Conservation (phyloP, 2,329 filamentous ascomycete species). For the Chalaropsis thielavioides region DNA sequence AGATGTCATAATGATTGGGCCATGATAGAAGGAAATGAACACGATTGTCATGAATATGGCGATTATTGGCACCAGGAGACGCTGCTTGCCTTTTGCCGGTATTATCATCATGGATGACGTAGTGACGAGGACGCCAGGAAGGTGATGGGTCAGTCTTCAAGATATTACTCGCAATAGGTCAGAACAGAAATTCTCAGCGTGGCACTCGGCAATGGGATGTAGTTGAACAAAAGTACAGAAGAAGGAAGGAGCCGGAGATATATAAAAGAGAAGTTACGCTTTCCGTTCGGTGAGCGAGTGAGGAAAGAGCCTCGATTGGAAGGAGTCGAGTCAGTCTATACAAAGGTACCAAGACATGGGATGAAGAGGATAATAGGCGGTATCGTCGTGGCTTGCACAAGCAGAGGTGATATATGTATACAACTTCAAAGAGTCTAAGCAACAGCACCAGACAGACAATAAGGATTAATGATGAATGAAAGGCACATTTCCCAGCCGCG, state of each 20-base stretch:
- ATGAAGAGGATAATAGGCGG: background rate
- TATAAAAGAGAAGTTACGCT: background rate
- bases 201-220: background rate
- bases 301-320: background rate
- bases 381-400: background rate
- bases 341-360: background rate
- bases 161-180: too few relatives aligned
- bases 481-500: background rate
- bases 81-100: background rate
- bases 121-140: background rate
- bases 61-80: constrained; percentile 1
- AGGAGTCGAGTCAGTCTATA: background rate
- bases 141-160: background rate
- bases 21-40: constrained; percentile 4
- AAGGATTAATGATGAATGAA: background rate
- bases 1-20: constrained; percentile 1
- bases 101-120: background rate
- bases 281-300: background rate
- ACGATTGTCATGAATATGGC: background rate
- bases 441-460: background rate
- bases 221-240: background rate
- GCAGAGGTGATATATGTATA: background rate
- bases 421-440: background rate
- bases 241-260: background rate
- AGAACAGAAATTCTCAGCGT: too few relatives aligned